Percentiles rank a stretch among this genome's conserved stretches.
Evolutionary conservation across 306 rosid genomes (phyloP).

Genomic region (Fragaria iinumae): DNA sequence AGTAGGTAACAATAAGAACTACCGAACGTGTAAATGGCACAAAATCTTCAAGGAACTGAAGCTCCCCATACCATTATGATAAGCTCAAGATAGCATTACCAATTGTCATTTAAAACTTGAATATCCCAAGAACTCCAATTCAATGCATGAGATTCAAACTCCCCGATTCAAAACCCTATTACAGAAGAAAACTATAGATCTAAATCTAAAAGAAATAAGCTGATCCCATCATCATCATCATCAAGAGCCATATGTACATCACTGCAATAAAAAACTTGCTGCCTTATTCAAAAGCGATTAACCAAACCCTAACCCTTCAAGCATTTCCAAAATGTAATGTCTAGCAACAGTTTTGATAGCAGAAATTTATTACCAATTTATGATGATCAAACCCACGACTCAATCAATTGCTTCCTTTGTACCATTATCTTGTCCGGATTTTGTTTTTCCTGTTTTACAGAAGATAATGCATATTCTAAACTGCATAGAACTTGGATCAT

Average conservation of each 20-base stretch:
- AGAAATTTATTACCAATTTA: slow-evolving; percentile 9
- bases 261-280: slow-evolving; percentile 7
- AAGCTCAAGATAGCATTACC: not conserved
- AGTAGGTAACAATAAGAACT: not conserved
- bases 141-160: not conserved
- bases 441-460: no score
- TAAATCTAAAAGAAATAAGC: not conserved
- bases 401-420: slow-evolving; percentile 1
- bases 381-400: slow-evolving; percentile 2
- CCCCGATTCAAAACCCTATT: not conserved
- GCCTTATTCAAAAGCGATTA: slow-evolving; percentile 24
- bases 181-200: not conserved
- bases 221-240: not conserved
- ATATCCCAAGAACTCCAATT: not conserved
- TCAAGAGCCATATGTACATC: slow-evolving; percentile 6
- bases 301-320: slow-evolving; percentile 24
- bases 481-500: slow-evolving; percentile 26
- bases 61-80: not conserved
- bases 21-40: not conserved
- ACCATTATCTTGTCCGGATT: not conserved
- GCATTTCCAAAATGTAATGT: slow-evolving; percentile 20
- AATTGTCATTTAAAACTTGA: not conserved
- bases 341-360: not conserved
- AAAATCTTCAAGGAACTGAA: not conserved
- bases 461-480: not conserved